Conservation (phyloP, 176 grass and related monocot species). For the Musa acuminata region DNA sequence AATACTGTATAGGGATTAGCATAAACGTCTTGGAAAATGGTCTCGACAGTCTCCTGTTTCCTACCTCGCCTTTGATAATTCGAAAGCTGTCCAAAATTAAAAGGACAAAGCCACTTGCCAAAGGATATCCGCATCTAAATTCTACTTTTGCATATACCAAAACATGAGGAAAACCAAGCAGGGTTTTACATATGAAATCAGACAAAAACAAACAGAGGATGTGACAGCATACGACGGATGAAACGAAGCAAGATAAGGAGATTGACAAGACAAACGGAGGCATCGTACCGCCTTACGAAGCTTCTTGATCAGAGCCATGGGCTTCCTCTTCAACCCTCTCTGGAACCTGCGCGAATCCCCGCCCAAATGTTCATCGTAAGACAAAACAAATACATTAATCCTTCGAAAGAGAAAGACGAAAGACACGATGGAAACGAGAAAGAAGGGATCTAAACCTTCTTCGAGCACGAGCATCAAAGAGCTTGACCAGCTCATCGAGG, state of each 20-base stretch:
- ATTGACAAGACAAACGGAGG: not conserved
- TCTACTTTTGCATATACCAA: too few relatives aligned
- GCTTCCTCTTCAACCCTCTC: conserved; percentile 96
- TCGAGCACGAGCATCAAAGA: conserved; percentile 68
- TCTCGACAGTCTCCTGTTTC: too few relatives aligned
- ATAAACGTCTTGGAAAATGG: too few relatives aligned
- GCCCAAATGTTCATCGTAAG: not conserved
- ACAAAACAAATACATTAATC: not conserved
- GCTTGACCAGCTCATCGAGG: conserved; percentile 78
- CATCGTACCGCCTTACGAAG: conserved; percentile 83
- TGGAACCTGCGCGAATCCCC: conserved; percentile 44
- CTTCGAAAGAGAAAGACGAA: not conserved
- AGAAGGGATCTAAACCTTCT: conserved; percentile 39
- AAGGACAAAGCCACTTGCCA: too few relatives aligned
- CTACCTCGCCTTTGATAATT: too few relatives aligned
- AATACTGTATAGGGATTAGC: too few relatives aligned
- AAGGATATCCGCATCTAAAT: too few relatives aligned
- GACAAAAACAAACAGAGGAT: not conserved
- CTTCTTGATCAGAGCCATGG: conserved; percentile 94
- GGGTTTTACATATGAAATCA: not conserved
- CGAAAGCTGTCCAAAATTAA: too few relatives aligned
- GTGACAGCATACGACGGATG: not conserved
- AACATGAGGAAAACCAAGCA: too few relatives aligned
- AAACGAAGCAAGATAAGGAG: not conserved
- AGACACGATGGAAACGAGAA: not conserved